Evolutionary conservation across 495 filamentous ascomycete genomes (phyloP).

Genomic region (Aspergillus panamensis): DNA sequence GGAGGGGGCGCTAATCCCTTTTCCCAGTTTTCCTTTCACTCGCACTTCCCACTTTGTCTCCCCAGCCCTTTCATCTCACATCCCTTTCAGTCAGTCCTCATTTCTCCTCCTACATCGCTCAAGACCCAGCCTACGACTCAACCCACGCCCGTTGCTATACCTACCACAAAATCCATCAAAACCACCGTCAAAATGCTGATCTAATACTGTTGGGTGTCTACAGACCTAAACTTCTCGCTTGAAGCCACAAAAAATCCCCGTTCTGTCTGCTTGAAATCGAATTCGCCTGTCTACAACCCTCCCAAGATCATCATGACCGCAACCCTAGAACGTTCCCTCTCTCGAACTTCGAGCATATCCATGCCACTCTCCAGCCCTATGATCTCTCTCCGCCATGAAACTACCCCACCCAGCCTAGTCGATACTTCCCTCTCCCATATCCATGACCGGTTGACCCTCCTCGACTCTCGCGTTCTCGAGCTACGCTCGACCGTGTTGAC

Average conservation of each 20-base stretch:
- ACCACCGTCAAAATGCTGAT: conserved; percentile 24
- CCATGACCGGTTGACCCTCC: conserved; percentile 38
- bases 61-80: conserved; percentile 8
- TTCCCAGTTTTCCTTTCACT: conserved; percentile 6
- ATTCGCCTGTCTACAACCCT: neutral
- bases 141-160: conserved; percentile 6
- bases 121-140: neutral
- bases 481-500: conserved; percentile 37
- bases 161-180: conserved; percentile 6
- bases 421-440: conserved; percentile 35
- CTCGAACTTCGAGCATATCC: conserved; percentile 39
- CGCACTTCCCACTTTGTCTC: neutral
- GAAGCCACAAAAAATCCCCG: neutral
- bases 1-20: conserved; percentile 9
- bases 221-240: neutral
- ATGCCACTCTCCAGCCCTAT: conserved; percentile 40
- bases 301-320: conserved; percentile 33
- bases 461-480: conserved; percentile 40
- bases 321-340: conserved; percentile 41
- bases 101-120: conserved; percentile 9
- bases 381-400: conserved; percentile 34
- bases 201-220: neutral
- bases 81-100: conserved; percentile 1
- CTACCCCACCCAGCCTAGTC: conserved; percentile 31
- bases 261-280: neutral